Percentiles rank a stretch among this genome's conserved stretches.
These are phyloP conservation scores for Aspergillus carlsbadensis DNA, from an alignment of 495 filamentous ascomycete genomes.

Conservation along the genomic window DNA sequence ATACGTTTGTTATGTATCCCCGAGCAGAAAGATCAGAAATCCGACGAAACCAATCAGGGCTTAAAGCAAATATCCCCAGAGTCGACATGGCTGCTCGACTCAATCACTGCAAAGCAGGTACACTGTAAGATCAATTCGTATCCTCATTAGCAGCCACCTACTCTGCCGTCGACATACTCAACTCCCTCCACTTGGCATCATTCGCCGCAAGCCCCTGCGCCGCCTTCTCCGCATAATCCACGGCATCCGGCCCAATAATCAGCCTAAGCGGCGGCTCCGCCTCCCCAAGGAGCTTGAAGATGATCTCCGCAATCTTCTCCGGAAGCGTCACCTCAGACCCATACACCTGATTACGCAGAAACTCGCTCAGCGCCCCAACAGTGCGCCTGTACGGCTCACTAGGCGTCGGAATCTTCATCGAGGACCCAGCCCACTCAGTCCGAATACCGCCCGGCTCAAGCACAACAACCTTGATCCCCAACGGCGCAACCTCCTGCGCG, in stretches of 20 bases:
- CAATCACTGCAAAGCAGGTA: too few species aligned
- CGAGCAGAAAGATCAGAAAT: too few species aligned
- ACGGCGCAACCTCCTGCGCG: constrained; percentile 26
- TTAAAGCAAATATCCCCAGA: too few species aligned
- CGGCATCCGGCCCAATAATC: constrained; percentile 27
- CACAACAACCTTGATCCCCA: constrained; percentile 30
- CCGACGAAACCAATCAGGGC: too few species aligned
- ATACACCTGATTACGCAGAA: constrained; percentile 1
- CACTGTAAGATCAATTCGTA: too few species aligned
- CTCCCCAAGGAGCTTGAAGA: constrained; percentile 17
- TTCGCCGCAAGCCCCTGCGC: constrained; percentile 17
- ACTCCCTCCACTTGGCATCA: constrained; percentile 24
- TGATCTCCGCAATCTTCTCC: constrained; percentile 24
- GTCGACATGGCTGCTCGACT: too few species aligned
- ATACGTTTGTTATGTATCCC: too few species aligned
- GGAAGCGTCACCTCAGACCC: constrained; percentile 14
- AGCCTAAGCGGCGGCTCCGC: constrained; percentile 25
- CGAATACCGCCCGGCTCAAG: constrained; percentile 37
- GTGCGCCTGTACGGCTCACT: constrained; percentile 25
- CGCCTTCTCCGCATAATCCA: constrained; percentile 19
- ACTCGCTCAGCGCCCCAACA: not conserved
- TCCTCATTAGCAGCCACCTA: too few species aligned
- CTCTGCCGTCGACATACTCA: constrained; percentile 16
- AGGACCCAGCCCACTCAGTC: constrained; percentile 35
- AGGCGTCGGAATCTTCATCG: constrained; percentile 24